Base-by-base conservation (phyloP, 2,329 filamentous ascomycete species). In the Talaromyces sp. region DNA sequence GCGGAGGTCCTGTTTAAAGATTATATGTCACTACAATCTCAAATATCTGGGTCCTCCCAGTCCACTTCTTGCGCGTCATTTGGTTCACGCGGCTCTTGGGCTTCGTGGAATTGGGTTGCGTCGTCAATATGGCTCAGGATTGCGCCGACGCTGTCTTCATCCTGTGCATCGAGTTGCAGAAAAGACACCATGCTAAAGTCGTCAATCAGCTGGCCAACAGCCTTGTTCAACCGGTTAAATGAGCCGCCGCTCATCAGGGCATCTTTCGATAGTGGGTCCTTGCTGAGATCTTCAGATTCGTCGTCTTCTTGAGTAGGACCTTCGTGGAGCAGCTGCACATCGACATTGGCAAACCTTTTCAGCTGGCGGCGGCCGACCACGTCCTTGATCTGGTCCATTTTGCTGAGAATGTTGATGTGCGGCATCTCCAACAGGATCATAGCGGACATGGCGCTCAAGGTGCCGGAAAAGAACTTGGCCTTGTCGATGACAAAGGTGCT, bases 401-500 rank as follows among this genome's bases (percentile, higher is more conserved):
- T 99, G 72, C 89, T 96, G 59, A 99, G 80, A 63, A 99, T 89
- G 73, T 99, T 99, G 72, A 99, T 86, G 73, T 99, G 95, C 4
- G 95, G 95, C 65, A 98, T 86, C 77, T 98, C 95, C 64, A 99
- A 85, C 91, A 98, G 95, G 70, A 99, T 86, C 95, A 99, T 99
- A 65, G 95, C 93, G 70, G 90, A 96, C 95, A 99, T 98, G 65
- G 95, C 95, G 72, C 90, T 95, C 62, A 99, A 81, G 0, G 95
- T 96, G 13, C 95, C 95, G 0, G 95, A 89, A 76, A 99, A 98
- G 82, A 96, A 99, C 79, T 98, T 99, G 70, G 95, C 90, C 63
- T 91, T 88, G 77, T 99, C 95, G 64, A 97, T 86, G 69, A 98
- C 89, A 73, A 98, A 99, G 9, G 93, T 97, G 13, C 91, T 91